A percentile compares a stretch with the other conserved stretches of the same genome.
These are phyloP conservation scores for Xanthoconium separans DNA, from an alignment of 1,284 basidiomycete genomes.

Conservation along the genomic window DNA sequence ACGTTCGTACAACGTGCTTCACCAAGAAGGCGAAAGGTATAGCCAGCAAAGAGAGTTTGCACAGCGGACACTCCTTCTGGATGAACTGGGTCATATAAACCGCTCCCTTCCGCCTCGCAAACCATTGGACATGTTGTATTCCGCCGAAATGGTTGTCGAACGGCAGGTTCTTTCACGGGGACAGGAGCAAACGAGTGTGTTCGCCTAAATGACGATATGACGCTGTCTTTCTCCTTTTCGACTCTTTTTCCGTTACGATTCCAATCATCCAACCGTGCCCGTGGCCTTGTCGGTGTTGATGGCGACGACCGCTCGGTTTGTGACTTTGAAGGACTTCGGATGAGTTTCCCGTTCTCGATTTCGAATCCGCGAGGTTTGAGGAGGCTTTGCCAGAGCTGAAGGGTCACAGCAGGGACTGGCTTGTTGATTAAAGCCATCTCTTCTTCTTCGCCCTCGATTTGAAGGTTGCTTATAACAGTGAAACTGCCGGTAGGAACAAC, in stretches of 20 bases:
- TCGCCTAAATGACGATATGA: constrained; percentile 56
- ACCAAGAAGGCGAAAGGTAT: constrained; percentile 57
- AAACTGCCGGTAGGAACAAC: constrained; percentile 20
- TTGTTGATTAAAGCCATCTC: constrained; percentile 55
- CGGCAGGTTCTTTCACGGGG: constrained; percentile 23
- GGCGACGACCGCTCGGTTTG: constrained; percentile 22
- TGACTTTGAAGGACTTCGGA: constrained; percentile 54
- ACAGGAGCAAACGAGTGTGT: constrained; percentile 56
- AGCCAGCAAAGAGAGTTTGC: constrained; percentile 48
- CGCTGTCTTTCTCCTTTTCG: constrained; percentile 35
- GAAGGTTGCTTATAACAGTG: constrained; percentile 21
- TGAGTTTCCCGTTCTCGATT: constrained; percentile 50
- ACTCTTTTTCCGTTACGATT: not conserved
- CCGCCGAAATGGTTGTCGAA: constrained; percentile 51
- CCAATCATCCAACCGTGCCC: not conserved
- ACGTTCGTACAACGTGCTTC: constrained; percentile 61
- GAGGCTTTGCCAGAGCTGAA: constrained; percentile 66
- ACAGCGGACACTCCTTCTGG: not conserved
- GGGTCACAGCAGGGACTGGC: constrained; percentile 55
- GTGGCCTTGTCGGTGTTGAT: constrained; percentile 15
- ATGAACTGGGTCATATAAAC: constrained; percentile 6
- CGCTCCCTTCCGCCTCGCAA: constrained; percentile 21
- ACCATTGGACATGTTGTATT: constrained; percentile 28
- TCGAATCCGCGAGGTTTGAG: constrained; percentile 64
- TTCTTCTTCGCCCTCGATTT: constrained; percentile 31